Percentiles rank a stretch among this genome's conserved stretches.
Conservation (phyloP, 768 basidiomycete genomes). For the Lactarius sp. region DNA sequence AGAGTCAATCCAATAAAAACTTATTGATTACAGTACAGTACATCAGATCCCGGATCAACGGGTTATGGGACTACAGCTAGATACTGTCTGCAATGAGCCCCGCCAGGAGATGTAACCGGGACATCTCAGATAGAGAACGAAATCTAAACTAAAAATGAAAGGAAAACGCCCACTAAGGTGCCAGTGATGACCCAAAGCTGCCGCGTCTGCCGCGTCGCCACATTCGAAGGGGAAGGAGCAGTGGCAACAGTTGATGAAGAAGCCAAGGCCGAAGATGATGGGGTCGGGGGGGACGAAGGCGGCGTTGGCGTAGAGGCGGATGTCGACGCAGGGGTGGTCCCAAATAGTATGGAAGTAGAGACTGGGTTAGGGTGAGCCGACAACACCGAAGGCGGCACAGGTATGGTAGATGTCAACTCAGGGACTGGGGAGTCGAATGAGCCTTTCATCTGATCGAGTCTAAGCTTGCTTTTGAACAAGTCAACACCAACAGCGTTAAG, state of each 20-base stretch:
- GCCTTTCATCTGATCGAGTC: constrained; percentile 56
- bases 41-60: neutral
- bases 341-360: constrained; percentile 6
- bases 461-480: constrained; percentile 28
- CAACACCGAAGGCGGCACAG: constrained; percentile 37
- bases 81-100: neutral
- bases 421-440: constrained; percentile 47
- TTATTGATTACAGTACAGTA: neutral
- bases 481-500: neutral
- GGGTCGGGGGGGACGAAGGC: neutral
- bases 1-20: too few species aligned
- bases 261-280: neutral
- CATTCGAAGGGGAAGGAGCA: neutral
- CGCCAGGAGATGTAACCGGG: neutral
- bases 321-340: neutral
- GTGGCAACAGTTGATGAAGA: neutral
- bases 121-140: neutral
- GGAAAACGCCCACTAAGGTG: neutral
- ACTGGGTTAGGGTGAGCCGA: constrained; percentile 14
- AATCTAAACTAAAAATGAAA: neutral
- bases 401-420: constrained; percentile 43
- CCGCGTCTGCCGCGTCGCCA: neutral
- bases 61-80: neutral
- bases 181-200: neutral
- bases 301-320: neutral